Evolutionary conservation across 345 rosid species (phyloP), one percentile per base, ranked within the genome.

Genomic region (Eucalyptus coolabah): DNA sequence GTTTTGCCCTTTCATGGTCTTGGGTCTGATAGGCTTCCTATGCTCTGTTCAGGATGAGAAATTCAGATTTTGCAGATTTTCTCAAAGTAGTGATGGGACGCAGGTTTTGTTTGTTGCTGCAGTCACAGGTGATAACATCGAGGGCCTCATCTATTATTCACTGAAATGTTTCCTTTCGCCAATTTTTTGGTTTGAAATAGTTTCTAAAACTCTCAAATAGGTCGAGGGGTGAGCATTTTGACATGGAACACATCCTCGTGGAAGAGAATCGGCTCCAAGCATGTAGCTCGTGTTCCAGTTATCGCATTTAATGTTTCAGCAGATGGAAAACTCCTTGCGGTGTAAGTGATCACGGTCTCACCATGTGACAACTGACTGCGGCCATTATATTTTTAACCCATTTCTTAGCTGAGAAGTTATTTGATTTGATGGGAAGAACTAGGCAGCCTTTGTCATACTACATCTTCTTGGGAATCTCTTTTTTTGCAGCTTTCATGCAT

Each of bases 51-150:
- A 92, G 99, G 99, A 93, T 89, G 99, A 98, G 95, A 49, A 92
- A 82, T 96, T 97, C 93, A 94, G 95, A 90, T 94, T 89, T 86
- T 96, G 99, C 91, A 95, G 97, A 93, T 98, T 97, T 93, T 93
- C 95, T 49, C 93, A 92, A 88, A 90, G 88, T 89, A 90, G 72
- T 83, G 95, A 93, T 89, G 92, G 92, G 88, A 89, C 89, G 54
- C 93, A 89, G 88, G 91, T 95, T 92, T 95, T 98, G 53, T 95
- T 92, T 89, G 89, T 94, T 88, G 97, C 95, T 92, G 98, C 99
- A 54, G 94, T 93, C 89, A 97, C 96, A 90, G 99, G 99, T 97
- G 85, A 92, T 88, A 77, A 77, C 28, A 77, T 40, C 30, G 2
- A 77, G 16, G 17, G 47, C 82, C 45, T 37, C 45, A 19, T 72